A percentile compares a stretch with the other conserved stretches of the same genome.
phyloP scores from a whole-genome alignment of 2,329 filamentous ascomycete species.

The Cladophialophora exuberans region DNA sequence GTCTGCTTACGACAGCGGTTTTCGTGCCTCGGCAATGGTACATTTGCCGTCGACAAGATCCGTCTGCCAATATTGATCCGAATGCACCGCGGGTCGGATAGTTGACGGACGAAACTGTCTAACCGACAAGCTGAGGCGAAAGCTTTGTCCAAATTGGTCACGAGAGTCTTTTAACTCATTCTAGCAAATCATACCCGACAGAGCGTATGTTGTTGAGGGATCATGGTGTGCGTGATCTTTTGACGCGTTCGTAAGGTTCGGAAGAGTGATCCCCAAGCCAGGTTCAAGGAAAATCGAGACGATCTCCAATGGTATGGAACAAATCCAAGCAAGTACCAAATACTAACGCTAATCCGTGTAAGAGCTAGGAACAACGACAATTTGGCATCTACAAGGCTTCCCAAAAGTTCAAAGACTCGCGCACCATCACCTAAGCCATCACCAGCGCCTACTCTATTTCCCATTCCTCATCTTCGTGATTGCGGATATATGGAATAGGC shows the following conservation, averaged over 20 bases:
- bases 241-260: neutral
- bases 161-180: neutral
- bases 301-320: neutral
- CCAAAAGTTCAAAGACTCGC: neutral
- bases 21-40: neutral
- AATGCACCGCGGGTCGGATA: neutral
- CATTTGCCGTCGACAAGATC: neutral
- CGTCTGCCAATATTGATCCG: neutral
- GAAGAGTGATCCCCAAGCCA: neutral
- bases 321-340: neutral
- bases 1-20: neutral
- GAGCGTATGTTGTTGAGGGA: neutral
- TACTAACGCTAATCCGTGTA: neutral
- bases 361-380: neutral
- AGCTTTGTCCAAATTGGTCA: neutral
- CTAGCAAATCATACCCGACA: neutral
- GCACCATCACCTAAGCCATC: neutral
- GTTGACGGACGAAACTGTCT: neutral
- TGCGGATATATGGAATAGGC: slow-evolving; percentile 3
- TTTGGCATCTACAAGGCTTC: neutral
- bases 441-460: slow-evolving; percentile 7
- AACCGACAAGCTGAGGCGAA: neutral
- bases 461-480: slow-evolving; percentile 2
- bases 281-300: neutral
- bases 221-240: neutral